phyloP scores from a whole-genome alignment of 2,329 filamentous ascomycete species.

The Fusarium neocosmosporiellum region DNA sequence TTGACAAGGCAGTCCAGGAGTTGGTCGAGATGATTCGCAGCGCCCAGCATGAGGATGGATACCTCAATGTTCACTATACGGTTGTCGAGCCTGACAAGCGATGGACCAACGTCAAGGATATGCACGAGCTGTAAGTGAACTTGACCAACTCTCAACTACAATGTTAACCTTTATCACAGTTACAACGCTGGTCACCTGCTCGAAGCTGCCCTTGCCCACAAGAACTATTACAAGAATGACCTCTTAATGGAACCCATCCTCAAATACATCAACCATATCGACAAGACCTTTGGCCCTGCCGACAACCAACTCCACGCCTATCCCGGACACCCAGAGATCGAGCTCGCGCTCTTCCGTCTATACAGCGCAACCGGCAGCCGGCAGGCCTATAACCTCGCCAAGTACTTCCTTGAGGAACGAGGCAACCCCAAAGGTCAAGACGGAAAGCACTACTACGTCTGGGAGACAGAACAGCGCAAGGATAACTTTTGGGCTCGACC shows the following conservation, averaged over 20 bases:
- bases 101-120: slow-evolving; percentile 69
- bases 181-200: slow-evolving; percentile 72
- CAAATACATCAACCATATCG: slow-evolving; percentile 65
- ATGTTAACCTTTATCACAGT: slow-evolving; percentile 27
- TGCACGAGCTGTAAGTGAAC: slow-evolving; percentile 67
- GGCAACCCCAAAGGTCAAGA: slow-evolving; percentile 51
- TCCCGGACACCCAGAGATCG: slow-evolving; percentile 62
- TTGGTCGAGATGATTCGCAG: slow-evolving; percentile 65
- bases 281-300: slow-evolving; percentile 62
- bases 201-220: slow-evolving; percentile 68
- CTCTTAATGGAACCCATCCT: slow-evolving; percentile 62
- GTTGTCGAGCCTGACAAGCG: slow-evolving; percentile 66
- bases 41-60: slow-evolving; percentile 69
- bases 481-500: slow-evolving; percentile 59
- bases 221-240: slow-evolving; percentile 61
- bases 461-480: slow-evolving; percentile 62
- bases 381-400: slow-evolving; percentile 58
- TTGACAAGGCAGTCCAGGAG: slow-evolving; percentile 46
- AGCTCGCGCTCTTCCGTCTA: slow-evolving; percentile 58
- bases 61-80: slow-evolving; percentile 71
- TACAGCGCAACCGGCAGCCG: slow-evolving; percentile 49
- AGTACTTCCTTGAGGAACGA: slow-evolving; percentile 49
- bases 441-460: slow-evolving; percentile 71
- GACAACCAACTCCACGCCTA: slow-evolving; percentile 65
- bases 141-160: neutral